A percentile compares a stretch with the other conserved stretches of the same genome.
phyloP scores from a whole-genome alignment of 2,329 filamentous ascomycete genomes.

The Talaromyces sp. region DNA sequence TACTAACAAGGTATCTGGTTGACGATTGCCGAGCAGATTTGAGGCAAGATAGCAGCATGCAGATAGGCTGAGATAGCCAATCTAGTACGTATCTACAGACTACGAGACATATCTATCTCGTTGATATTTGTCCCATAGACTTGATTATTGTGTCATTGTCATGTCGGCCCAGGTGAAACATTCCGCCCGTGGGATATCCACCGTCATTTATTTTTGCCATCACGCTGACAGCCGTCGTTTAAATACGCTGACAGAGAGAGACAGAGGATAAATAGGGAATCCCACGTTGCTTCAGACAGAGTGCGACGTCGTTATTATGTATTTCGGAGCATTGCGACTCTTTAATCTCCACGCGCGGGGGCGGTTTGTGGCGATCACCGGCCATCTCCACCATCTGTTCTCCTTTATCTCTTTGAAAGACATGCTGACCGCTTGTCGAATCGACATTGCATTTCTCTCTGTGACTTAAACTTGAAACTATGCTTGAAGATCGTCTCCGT shows the following conservation, averaged over 20 bases:
- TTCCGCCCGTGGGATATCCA: background rate
- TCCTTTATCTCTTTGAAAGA: no score
- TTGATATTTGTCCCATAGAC: background rate
- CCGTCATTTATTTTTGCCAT: background rate
- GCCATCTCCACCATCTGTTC: background rate
- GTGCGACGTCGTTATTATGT: background rate
- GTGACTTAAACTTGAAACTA: background rate
- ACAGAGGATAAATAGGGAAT: background rate
- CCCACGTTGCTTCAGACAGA: conserved; percentile 1
- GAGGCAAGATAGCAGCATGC: background rate
- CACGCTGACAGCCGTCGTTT: background rate
- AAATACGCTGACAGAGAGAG: background rate
- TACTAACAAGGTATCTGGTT: background rate
- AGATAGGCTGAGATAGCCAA: background rate
- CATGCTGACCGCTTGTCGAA: conserved; percentile 1
- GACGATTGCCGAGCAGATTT: background rate
- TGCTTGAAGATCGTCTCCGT: background rate
- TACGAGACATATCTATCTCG: background rate
- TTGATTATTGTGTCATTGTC: background rate
- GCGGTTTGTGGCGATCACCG: conserved; percentile 8
- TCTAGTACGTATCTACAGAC: no score
- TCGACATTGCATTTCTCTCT: background rate
- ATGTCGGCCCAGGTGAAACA: background rate
- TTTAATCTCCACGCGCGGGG: conserved; percentile 9
- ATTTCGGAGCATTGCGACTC: background rate